phyloP scores from a whole-genome alignment of 2,329 filamentous ascomycete genomes.

The Botrytis sinoallii region DNA sequence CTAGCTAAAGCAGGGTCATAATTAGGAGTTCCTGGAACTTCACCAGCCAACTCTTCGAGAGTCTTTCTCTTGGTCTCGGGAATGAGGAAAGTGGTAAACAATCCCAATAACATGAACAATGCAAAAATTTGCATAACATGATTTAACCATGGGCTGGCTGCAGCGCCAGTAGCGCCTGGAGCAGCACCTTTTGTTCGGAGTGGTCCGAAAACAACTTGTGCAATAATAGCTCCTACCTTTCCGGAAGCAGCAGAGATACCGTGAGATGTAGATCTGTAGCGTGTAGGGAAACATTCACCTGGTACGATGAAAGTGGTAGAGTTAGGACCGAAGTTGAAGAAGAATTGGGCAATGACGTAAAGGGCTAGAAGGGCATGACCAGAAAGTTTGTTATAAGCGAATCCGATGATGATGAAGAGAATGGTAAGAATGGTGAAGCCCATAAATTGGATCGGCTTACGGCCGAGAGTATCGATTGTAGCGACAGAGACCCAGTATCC shows the following conservation, averaged over 20 bases:
- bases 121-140: slow-evolving; percentile 76
- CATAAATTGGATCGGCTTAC: slow-evolving; percentile 70
- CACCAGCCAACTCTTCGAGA: slow-evolving; percentile 56
- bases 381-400: slow-evolving; percentile 52
- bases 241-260: slow-evolving; percentile 40
- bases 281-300: slow-evolving; percentile 51
- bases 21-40: slow-evolving; percentile 18
- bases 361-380: slow-evolving; percentile 54
- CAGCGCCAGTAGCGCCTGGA: slow-evolving; percentile 26
- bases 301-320: slow-evolving; percentile 75
- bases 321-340: slow-evolving; percentile 67
- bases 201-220: slow-evolving; percentile 52
- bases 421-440: slow-evolving; percentile 61
- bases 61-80: slow-evolving; percentile 75
- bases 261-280: slow-evolving; percentile 39
- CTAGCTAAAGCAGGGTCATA: slow-evolving; percentile 14
- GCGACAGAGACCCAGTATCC: slow-evolving; percentile 79
- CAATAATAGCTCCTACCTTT: slow-evolving; percentile 40
- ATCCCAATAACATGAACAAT: slow-evolving; percentile 73
- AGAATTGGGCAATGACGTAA: slow-evolving; percentile 64
- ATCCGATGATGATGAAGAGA: slow-evolving; percentile 62
- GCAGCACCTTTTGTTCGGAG: slow-evolving; percentile 44
- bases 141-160: slow-evolving; percentile 57
- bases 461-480: slow-evolving; percentile 71
- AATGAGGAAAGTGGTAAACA: slow-evolving; percentile 64